These are phyloP conservation scores for Platanus orientalis DNA, from an alignment of 164 flowering plant species.

Conservation along the genomic window DNA sequence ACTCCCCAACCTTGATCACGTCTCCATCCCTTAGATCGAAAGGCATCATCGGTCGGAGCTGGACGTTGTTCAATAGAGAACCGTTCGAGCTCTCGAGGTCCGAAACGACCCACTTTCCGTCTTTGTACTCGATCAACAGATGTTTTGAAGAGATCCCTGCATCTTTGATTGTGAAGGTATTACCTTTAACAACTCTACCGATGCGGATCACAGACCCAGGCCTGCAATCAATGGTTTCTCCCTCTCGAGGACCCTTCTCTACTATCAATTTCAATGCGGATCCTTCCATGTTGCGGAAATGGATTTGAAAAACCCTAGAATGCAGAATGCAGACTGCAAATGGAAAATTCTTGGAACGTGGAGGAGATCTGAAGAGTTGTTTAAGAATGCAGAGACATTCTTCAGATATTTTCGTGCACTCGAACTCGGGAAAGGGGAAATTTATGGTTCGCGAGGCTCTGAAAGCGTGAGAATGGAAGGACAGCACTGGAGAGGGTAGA, in stretches of 20 bases:
- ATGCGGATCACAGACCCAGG: slow-evolving; percentile 30
- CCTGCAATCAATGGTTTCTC: slow-evolving; percentile 45
- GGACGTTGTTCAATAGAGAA: slow-evolving; percentile 36
- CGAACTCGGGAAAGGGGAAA: too few species aligned
- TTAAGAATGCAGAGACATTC: too few species aligned
- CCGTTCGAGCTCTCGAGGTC: slow-evolving; percentile 78
- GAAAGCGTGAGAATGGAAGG: too few species aligned
- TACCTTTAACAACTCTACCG: slow-evolving; percentile 62
- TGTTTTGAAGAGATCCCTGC: slow-evolving; percentile 69
- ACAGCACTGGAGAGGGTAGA: too few species aligned
- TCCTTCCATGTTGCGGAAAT: slow-evolving; percentile 6
- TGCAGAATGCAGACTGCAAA: too few species aligned
- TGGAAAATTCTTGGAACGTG: too few species aligned
- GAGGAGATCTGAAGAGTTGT: too few species aligned
- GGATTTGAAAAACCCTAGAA: background rate
- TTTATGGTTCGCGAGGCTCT: too few species aligned
- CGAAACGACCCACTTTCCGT: slow-evolving; percentile 46
- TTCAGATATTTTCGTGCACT: too few species aligned
- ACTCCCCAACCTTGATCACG: slow-evolving; percentile 55
- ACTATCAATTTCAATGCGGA: slow-evolving; percentile 40
- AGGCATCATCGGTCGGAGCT: slow-evolving; percentile 25
- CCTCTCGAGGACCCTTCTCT: slow-evolving; percentile 54
- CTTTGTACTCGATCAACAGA: slow-evolving; percentile 33
- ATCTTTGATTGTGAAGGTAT: slow-evolving; percentile 58
- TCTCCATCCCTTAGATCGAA: slow-evolving; percentile 41